phyloP scores from a whole-genome alignment of 2,329 filamentous ascomycete species.

The Xylariales sp. region DNA sequence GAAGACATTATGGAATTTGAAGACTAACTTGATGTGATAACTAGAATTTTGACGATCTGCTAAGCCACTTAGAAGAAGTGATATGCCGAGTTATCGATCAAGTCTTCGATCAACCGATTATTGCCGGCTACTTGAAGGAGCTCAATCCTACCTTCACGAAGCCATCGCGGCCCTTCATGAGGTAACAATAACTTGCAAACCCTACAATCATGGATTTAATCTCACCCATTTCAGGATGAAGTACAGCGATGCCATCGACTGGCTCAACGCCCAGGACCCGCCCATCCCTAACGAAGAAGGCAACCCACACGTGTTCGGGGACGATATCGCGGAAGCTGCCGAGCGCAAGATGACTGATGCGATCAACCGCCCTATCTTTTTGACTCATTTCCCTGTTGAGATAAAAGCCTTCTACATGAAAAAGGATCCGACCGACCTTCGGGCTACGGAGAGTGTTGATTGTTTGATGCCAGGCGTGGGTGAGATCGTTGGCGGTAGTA shows the following conservation, averaged over 20 bases:
- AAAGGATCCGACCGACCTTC: conserved; percentile 69
- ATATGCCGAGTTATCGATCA: conserved; percentile 82
- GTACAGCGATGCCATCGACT: conserved; percentile 90
- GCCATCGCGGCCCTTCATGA: conserved; percentile 77
- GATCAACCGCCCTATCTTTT: conserved; percentile 91
- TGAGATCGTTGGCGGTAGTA: conserved; percentile 92
- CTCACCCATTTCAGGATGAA: too few relatives aligned
- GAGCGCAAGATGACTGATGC: conserved; percentile 96
- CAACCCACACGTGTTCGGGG: conserved; percentile 83
- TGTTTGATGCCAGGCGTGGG: conserved; percentile 85
- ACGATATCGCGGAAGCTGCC: conserved; percentile 96
- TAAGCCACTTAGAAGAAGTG: conserved; percentile 80
- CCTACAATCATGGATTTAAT: too few relatives aligned
- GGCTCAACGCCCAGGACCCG: conserved; percentile 78
- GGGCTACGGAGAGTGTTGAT: conserved; percentile 92
- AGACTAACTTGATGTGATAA: too few relatives aligned
- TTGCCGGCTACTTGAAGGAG: conserved; percentile 69
- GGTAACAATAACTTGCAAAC: too few relatives aligned
- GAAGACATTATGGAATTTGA: too few relatives aligned
- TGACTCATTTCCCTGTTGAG: conserved; percentile 94
- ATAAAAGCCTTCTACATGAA: conserved; percentile 99
- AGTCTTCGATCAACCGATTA: conserved; percentile 67
- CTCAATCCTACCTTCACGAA: conserved; percentile 88
- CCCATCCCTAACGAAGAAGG: conserved; percentile 88
- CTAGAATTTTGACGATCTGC: conserved; percentile 81